Conservation (phyloP, 208 protist genomes). For the Leishmania aethiopica region DNA sequence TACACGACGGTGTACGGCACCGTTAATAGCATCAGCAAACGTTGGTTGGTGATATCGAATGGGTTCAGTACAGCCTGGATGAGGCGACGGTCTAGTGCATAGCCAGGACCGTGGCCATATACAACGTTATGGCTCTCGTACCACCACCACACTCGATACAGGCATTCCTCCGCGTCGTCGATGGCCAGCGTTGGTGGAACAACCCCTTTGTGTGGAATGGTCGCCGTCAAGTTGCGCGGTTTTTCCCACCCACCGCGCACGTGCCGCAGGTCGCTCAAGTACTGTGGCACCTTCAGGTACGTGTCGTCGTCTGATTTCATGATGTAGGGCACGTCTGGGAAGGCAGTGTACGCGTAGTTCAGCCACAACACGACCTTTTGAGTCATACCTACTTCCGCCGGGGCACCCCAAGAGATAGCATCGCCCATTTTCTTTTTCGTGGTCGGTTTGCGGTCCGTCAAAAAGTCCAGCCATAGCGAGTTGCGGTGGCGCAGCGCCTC, state of each 20-base stretch:
- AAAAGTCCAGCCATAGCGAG: too few species aligned
- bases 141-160: background rate
- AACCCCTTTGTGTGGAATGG: background rate
- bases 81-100: background rate
- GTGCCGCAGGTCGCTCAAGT: too few species aligned
- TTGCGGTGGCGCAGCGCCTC: too few species aligned
- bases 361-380: constrained; percentile 42
- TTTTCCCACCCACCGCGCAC: too few species aligned
- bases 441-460: too few species aligned
- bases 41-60: background rate
- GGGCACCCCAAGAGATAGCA: constrained; percentile 26
- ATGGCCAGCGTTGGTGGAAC: background rate
- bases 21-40: background rate
- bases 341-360: too few species aligned
- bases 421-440: constrained; percentile 26
- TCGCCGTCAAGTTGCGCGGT: background rate
- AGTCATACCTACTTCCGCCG: constrained; percentile 34
- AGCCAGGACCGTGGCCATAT: background rate
- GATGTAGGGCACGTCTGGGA: too few species aligned
- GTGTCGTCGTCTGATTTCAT: too few species aligned
- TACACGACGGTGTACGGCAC: too few species aligned
- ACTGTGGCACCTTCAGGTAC: too few species aligned
- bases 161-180: background rate
- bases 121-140: background rate
- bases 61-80: background rate